phyloP scores from a whole-genome alignment of 2,329 filamentous ascomycete genomes.

The Xylaria sp. region DNA sequence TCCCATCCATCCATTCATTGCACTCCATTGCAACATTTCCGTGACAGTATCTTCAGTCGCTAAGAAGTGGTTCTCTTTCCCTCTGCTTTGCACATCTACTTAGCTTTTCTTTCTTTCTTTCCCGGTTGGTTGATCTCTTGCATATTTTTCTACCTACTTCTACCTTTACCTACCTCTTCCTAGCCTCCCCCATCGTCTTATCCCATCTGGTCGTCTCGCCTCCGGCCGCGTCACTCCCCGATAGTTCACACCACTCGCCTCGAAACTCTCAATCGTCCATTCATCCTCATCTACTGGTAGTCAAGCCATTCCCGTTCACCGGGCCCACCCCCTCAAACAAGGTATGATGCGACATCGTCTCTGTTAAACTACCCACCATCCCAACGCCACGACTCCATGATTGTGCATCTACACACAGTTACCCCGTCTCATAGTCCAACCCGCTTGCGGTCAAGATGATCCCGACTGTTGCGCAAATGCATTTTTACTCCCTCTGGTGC shows the following conservation, averaged over 20 bases:
- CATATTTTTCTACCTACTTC: not conserved
- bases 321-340: conserved; percentile 26
- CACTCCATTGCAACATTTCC: conserved; percentile 8
- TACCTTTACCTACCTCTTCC: not conserved
- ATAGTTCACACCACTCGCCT: conserved; percentile 38
- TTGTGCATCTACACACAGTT: conserved; percentile 13
- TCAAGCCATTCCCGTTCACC: conserved; percentile 16
- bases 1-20: conserved; percentile 4
- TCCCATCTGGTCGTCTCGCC: conserved; percentile 25
- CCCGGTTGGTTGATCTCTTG: conserved; percentile 8
- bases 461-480: conserved; percentile 2
- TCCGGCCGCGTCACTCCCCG: conserved; percentile 32
- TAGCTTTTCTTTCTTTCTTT: conserved; percentile 4
- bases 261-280: conserved; percentile 43
- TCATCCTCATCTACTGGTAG: conserved; percentile 35
- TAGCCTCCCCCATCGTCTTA: not conserved
- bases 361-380: conserved; percentile 4
- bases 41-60: conserved; percentile 8
- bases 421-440: conserved; percentile 15
- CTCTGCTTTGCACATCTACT: not conserved
- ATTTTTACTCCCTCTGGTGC: conserved; percentile 2
- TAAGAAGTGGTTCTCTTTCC: conserved; percentile 3
- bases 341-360: conserved; percentile 28
- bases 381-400: conserved; percentile 9
- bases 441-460: conserved; percentile 14